Evolutionary conservation across 2,329 filamentous ascomycete species (phyloP).

Genomic region (Plenodomus biglobosus): DNA sequence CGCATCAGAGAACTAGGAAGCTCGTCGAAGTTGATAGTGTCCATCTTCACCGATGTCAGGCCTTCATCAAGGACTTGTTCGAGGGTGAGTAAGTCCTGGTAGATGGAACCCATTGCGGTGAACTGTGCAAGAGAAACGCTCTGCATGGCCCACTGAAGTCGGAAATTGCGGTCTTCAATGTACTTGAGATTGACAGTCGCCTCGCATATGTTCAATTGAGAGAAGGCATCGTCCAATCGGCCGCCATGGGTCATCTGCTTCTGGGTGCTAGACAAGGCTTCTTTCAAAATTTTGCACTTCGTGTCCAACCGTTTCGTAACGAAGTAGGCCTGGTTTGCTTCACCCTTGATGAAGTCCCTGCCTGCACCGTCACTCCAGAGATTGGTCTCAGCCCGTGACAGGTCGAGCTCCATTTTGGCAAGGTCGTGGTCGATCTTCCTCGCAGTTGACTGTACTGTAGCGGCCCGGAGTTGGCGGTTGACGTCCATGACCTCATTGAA

Average conservation of each 20-base stretch:
- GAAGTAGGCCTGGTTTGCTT: constrained; percentile 85
- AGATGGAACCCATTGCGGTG: constrained; percentile 71
- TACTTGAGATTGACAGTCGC: constrained; percentile 82
- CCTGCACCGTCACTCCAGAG: constrained; percentile 59
- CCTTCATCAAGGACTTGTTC: constrained; percentile 86
- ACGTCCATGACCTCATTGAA: constrained; percentile 96
- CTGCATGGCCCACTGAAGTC: constrained; percentile 78
- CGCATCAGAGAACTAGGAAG: constrained; percentile 77
- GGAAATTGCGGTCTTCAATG: constrained; percentile 79
- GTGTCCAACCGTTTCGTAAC: constrained; percentile 85
- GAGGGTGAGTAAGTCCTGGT: constrained; percentile 88
- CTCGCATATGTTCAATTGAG: constrained; percentile 63
- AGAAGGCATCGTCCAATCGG: constrained; percentile 76
- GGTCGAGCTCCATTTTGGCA: constrained; percentile 83
- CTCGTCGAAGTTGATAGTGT: constrained; percentile 82
- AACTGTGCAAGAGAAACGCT: constrained; percentile 79
- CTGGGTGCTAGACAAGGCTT: constrained; percentile 18
- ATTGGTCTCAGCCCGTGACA: constrained; percentile 50
- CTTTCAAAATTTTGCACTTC: constrained; percentile 61
- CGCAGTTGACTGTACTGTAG: constrained; percentile 85
- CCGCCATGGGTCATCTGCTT: constrained; percentile 67
- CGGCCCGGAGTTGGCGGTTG: constrained; percentile 89
- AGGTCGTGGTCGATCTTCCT: constrained; percentile 94
- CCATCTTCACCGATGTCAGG: constrained; percentile 79
- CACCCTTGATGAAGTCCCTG: constrained; percentile 67